These are phyloP conservation scores for Cladosporium sp. DNA, from an alignment of 2,329 filamentous ascomycete genomes.

Conservation along the genomic window DNA sequence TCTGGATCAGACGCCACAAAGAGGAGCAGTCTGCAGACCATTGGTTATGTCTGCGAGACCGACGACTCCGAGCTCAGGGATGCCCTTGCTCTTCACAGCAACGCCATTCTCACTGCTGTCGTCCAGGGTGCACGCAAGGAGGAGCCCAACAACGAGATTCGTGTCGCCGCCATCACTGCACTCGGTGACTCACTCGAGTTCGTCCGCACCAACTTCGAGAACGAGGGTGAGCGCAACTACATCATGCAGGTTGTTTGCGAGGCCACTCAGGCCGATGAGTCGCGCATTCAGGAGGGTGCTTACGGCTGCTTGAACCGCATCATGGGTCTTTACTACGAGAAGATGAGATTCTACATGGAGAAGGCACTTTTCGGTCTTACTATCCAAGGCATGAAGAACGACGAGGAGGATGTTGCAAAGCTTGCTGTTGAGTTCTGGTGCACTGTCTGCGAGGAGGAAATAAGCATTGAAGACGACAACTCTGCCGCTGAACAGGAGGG, in stretches of 20 bases:
- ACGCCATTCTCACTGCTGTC: slow-evolving; percentile 94
- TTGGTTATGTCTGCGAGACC: slow-evolving; percentile 97
- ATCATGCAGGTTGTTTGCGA: slow-evolving; percentile 99
- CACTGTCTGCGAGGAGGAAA: slow-evolving; percentile 99
- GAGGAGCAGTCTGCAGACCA: slow-evolving; percentile 90
- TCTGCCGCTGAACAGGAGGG: slow-evolving; percentile 66
- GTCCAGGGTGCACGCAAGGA: slow-evolving; percentile 97
- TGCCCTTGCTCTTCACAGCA: slow-evolving; percentile 80
- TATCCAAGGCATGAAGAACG: slow-evolving; percentile 96
- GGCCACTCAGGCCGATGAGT: slow-evolving; percentile 89
- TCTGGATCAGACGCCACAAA: slow-evolving; percentile 83
- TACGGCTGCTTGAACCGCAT: slow-evolving; percentile 98
- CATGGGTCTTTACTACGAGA: slow-evolving; percentile 98
- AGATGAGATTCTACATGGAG: slow-evolving; percentile 99
- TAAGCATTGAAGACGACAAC: slow-evolving; percentile 97
- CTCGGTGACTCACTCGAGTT: slow-evolving; percentile 97
- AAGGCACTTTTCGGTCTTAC: slow-evolving; percentile 97
- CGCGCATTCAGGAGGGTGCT: slow-evolving; percentile 87
- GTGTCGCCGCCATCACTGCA: slow-evolving; percentile 86
- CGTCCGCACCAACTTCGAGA: slow-evolving; percentile 96
- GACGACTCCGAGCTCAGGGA: slow-evolving; percentile 82
- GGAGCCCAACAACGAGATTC: slow-evolving; percentile 85
- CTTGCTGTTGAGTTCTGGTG: slow-evolving; percentile 99
- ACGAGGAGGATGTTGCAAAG: slow-evolving; percentile 97
- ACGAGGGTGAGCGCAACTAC: slow-evolving; percentile 98